Evolutionary conservation across 768 basidiomycete genomes (phyloP), one percentile per base, ranked within the genome.

Genomic region (Naganishia vishniacii): DNA sequence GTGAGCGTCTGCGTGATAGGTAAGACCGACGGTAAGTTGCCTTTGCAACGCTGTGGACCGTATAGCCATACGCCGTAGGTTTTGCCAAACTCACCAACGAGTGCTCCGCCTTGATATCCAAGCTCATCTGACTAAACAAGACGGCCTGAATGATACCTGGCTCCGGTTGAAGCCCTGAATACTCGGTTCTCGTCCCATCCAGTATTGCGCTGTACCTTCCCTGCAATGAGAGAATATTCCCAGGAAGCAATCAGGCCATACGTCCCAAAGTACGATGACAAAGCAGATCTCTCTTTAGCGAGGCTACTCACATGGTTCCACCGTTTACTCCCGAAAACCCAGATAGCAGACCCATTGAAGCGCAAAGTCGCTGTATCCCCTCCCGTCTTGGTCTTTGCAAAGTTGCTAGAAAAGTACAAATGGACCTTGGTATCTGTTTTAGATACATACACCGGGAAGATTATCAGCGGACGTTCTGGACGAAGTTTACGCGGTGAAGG

Each of bases 301-400:
- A n/a, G n/a, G n/a, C n/a, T 9, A 26, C 31, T 20, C 20, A 49
- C 53, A 42, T 65, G 64, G 18, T 60, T 60, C 11, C 15, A 3
- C 23, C 59, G 45, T 23, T 51, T 60, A 0, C 46, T 18, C 9
- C 64, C 64, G n/a, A 40, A 65, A 4, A 48, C 48, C 56, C 58
- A 65, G 15, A 65, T 37, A 1, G 46, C 64, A 8, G 64, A 48
- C 18, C 64, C 64, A 20, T 53, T 48, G 59, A 65, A 65, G 20
- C 23, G 34, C 1, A 65, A 18, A 2, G 42, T 34, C 23, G 49
- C 64, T 4, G 32, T 26, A 28, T 29, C 47, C 11, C 58, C 58
- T 15, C 34, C 59, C 11, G 18, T 31, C n/a, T 11, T 18, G 25
- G 47, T 60, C 8, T 18, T 28, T 4, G 51, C 51, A 34, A 58